Conservation (phyloP, 768 basidiomycete genomes). For the Termitomyces sp. region DNA sequence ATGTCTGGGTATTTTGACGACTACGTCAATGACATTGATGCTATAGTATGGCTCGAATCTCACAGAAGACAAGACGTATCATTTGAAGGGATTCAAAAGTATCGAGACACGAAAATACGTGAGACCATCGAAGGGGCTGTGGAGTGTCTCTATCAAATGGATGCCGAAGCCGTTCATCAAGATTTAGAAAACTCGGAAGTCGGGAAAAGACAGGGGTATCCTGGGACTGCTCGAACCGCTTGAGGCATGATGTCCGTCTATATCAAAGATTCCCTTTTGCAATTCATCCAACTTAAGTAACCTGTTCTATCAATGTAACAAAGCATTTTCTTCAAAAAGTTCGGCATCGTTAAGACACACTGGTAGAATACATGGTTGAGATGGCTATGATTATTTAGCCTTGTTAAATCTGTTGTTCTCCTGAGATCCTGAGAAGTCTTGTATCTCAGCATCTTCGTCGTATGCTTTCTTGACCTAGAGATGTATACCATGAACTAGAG, state of each 20-base stretch:
- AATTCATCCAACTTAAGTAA: not conserved
- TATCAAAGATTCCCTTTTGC: not conserved
- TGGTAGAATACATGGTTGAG: not conserved
- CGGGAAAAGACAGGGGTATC: not conserved
- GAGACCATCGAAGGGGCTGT: not conserved
- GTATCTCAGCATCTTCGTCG: slow-evolving; percentile 2
- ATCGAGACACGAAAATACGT: not conserved
- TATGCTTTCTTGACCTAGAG: slow-evolving; percentile 4
- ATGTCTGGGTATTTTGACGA: not conserved
- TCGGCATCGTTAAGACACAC: not conserved
- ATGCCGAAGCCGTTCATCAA: not conserved
- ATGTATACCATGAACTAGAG: not conserved
- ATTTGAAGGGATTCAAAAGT: not conserved
- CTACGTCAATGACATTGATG: not conserved
- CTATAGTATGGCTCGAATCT: not conserved
- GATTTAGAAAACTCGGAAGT: not conserved
- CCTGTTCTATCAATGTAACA: not conserved
- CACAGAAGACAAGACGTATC: not conserved
- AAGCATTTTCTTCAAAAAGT: not conserved
- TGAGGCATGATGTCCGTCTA: not conserved
- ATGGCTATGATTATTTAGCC: slow-evolving; percentile 15
- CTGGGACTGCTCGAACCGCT: not conserved
- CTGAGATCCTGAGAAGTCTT: slow-evolving; percentile 11
- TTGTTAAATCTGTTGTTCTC: slow-evolving; percentile 31
- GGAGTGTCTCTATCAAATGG: not conserved